Conservation (phyloP, 192 early-diverging fungal species). For the Coemansia sp. region DNA sequence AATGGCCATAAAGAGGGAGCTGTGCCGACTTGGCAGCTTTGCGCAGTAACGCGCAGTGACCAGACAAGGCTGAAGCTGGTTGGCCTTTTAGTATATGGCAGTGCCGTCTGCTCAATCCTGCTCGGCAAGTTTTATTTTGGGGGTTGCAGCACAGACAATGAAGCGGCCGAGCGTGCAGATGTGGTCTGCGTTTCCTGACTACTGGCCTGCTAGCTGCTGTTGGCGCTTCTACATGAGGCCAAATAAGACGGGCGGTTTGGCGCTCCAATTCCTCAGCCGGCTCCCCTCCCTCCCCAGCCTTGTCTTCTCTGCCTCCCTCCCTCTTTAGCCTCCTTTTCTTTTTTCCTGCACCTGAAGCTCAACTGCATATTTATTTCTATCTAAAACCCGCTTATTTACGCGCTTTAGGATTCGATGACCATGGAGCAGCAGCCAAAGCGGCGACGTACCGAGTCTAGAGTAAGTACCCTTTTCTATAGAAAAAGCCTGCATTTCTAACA, state of each 20-base stretch:
- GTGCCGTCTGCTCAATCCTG: neutral
- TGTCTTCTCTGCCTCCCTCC: constrained; percentile 10
- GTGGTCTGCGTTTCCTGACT: neutral
- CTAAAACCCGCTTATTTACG: neutral
- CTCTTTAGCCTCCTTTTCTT: constrained; percentile 17
- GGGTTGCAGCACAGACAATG: constrained; percentile 1
- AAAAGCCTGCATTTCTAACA: no score
- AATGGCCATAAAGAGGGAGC: constrained; percentile 2
- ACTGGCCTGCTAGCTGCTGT: neutral
- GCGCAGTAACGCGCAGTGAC: constrained; percentile 3
- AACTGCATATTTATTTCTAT: neutral
- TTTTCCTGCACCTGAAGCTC: constrained; percentile 16
- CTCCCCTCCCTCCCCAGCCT: constrained; percentile 13
- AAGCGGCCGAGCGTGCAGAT: neutral
- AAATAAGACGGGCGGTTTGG: constrained; percentile 14
- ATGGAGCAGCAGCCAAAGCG: constrained; percentile 49
- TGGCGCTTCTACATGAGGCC: constrained; percentile 4
- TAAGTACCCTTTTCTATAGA: constrained; percentile 20
- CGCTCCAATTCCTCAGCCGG: constrained; percentile 7
- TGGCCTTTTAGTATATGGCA: neutral
- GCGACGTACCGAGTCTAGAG: constrained; percentile 50
- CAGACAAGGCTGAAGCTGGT: no score
- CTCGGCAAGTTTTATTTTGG: neutral
- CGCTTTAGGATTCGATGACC: constrained; percentile 42
- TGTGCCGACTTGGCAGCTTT: neutral